These are phyloP conservation scores for Pterocarpus santalinus DNA, from an alignment of 306 rosid genomes.

Conservation along the genomic window DNA sequence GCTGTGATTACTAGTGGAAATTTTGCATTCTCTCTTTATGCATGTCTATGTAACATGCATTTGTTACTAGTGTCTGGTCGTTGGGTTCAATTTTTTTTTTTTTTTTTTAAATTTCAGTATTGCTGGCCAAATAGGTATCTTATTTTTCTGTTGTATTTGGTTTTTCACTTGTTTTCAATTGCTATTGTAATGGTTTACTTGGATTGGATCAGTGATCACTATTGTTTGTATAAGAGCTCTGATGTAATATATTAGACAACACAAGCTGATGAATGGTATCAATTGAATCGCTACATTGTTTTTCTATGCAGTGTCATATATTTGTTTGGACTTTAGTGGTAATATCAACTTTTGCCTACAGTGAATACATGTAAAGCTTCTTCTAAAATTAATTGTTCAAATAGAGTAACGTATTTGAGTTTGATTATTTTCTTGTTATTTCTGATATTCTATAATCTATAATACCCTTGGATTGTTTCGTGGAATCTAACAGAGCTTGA, in stretches of 20 bases:
- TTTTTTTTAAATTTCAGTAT: background rate
- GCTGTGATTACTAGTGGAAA: background rate
- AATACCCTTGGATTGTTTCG: background rate
- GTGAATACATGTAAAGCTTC: background rate
- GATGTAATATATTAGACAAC: background rate
- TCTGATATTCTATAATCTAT: background rate
- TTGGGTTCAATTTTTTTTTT: background rate
- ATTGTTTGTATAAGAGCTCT: background rate
- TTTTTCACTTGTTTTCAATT: background rate
- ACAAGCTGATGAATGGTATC: background rate
- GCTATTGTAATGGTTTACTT: constrained; percentile 1
- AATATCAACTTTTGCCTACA: constrained; percentile 1
- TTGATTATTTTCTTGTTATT: constrained; percentile 3
- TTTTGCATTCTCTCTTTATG: constrained; percentile 3
- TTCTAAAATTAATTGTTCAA: background rate
- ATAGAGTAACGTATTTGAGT: constrained; percentile 3
- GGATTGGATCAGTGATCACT: constrained; percentile 2
- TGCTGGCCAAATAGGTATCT: background rate
- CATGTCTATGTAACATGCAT: constrained; percentile 10
- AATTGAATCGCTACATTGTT: background rate
- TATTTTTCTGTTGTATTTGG: background rate
- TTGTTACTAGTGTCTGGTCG: background rate
- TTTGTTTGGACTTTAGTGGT: no score
- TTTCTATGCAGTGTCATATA: background rate
- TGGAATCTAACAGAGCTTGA: constrained; percentile 50